Base-by-base conservation (phyloP, 2,329 filamentous ascomycete species). In the Fusarium sp. region DNA sequence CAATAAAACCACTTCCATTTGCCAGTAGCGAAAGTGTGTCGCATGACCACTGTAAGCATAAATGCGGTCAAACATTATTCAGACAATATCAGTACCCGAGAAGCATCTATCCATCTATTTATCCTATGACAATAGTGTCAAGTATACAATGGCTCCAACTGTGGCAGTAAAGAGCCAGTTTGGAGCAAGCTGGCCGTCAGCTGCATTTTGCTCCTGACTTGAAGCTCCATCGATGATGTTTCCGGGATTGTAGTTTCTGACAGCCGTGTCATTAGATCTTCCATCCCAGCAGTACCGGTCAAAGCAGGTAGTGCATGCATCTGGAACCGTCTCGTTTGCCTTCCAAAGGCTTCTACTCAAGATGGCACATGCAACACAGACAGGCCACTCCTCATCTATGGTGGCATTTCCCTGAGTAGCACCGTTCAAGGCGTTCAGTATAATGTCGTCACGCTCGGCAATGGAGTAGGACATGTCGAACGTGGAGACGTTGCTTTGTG, bases 211-310 rank as follows among this genome's bases (percentile, higher is more conserved):
- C 2, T 42, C 32, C 3, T 27, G 23, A 25, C 23, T n/a, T 4
- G 14, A 54, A 4, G 67, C 46, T 21, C 52, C 55, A 44, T 63
- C 66, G 50, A 70, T 61, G 15, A 69, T 69, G 5, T 72, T 63
- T 1, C 46, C 6, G 3, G 75, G 75, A 17, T 65, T 48, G 45
- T 77, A 77, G 8, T 53, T 66, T 61, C 66, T 82, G 0, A 75
- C 70, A 4, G 65, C 63, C 10, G 61, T 61, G 54, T 74, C 68
- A 27, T 75, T 71, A 8, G 76, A 52, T 15, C 85, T 91, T 15
- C 95, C 95, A 73, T 97, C 85, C 95, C 95, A 99, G 83, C 95
- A 99, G 79, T 97, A 97, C 11, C 79, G 75, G 10, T 80, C 66
- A 75, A 97, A 98, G 78, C 95, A 99, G 37, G 81, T 70, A 36